Evolutionary conservation across 208 protist species (phyloP).

Genomic region (Leishmania gerbilli): DNA sequence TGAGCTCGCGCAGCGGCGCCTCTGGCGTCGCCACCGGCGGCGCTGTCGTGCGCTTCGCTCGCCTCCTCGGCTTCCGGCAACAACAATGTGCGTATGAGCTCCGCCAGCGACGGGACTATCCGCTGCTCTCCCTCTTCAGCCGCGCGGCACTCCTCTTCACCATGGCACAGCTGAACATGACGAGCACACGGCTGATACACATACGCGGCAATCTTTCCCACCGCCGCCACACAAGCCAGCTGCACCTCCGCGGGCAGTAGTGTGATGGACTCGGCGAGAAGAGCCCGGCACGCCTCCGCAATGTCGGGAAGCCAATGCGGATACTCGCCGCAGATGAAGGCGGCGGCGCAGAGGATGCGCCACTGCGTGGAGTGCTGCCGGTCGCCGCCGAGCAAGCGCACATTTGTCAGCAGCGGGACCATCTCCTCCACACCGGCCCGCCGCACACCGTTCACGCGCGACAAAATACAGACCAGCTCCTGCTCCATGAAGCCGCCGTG

Average conservation of each 20-base stretch:
- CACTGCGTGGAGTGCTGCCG: constrained; percentile 64
- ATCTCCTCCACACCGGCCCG: constrained; percentile 72
- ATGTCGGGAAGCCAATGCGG: constrained; percentile 76
- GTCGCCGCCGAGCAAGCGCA: constrained; percentile 49
- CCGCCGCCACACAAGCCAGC: constrained; percentile 79
- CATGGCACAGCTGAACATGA: constrained; percentile 51
- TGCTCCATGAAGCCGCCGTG: constrained; percentile 88
- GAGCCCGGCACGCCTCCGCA: constrained; percentile 36
- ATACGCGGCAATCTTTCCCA: constrained; percentile 91
- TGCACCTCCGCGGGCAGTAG: constrained; percentile 86
- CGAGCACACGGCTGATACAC: constrained; percentile 47
- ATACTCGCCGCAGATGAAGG: constrained; percentile 95
- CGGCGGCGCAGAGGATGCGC: constrained; percentile 87
- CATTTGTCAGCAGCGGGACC: constrained; percentile 49
- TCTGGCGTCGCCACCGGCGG: neutral
- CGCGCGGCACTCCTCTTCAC: constrained; percentile 53
- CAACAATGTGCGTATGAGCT: constrained; percentile 17
- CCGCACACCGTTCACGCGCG: constrained; percentile 93
- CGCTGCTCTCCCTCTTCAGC: constrained; percentile 11
- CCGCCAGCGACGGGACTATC: constrained; percentile 8
- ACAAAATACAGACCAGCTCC: constrained; percentile 94
- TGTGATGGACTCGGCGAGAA: constrained; percentile 51
- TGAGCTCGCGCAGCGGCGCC: constrained; percentile 1
- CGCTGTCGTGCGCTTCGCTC: too few relatives aligned
- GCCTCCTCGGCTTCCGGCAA: constrained; percentile 12